Conservation (phyloP, 2,329 filamentous ascomycete species). For the Arthroderma uncinatum region DNA sequence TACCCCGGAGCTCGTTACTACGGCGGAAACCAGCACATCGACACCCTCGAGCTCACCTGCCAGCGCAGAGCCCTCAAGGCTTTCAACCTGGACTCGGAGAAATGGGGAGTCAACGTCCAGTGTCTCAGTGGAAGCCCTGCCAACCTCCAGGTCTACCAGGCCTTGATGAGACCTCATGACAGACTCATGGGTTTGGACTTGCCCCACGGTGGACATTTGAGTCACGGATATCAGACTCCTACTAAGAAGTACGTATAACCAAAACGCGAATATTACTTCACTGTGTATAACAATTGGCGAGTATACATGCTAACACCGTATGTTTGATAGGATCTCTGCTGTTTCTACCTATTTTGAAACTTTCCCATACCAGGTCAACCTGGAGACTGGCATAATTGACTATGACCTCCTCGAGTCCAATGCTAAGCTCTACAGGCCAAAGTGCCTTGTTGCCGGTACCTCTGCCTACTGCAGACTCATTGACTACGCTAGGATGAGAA, state of each 20-base stretch:
- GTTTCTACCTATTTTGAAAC: conserved; percentile 99
- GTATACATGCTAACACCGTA: conserved; percentile 3
- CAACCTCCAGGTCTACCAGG: conserved; percentile 97
- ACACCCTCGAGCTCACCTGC: conserved; percentile 89
- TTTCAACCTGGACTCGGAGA: conserved; percentile 72
- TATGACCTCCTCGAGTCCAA: conserved; percentile 84
- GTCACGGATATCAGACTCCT: conserved; percentile 93
- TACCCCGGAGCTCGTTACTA: conserved; percentile 98
- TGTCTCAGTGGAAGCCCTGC: conserved; percentile 84
- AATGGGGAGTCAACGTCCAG: conserved; percentile 99
- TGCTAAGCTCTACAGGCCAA: conserved; percentile 81
- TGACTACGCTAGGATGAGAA: conserved; percentile 84
- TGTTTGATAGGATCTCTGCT: conserved; percentile 65
- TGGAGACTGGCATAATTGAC: conserved; percentile 85
- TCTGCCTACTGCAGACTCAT: conserved; percentile 94
- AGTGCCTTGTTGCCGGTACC: conserved; percentile 88
- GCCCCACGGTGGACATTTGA: conserved; percentile 89
- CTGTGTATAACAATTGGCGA: not conserved
- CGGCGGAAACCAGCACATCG: conserved; percentile 97
- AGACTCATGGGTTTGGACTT: conserved; percentile 94
- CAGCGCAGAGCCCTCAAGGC: conserved; percentile 85
- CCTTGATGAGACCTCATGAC: conserved; percentile 83
- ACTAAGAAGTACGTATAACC: conserved; percentile 56
- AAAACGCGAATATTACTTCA: not conserved
- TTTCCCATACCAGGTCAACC: conserved; percentile 82